Percentiles rank a stretch among this genome's conserved stretches.
Conservation (phyloP, 805 yeast genomes). For the Cyberlindnera subsufficiens region DNA sequence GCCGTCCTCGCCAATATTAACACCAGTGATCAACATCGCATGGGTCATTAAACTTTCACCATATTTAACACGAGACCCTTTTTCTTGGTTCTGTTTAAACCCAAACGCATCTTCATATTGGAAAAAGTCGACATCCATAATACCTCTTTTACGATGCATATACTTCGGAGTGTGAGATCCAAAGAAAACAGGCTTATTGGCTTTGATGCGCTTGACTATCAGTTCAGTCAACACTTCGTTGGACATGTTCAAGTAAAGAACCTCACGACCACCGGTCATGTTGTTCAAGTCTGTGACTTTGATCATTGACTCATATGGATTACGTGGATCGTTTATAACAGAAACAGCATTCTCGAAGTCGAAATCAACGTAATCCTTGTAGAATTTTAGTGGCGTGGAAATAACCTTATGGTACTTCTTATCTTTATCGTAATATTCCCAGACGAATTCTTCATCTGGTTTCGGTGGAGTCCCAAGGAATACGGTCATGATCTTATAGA, state of each 20-base stretch:
- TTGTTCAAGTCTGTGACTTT: constrained; percentile 74
- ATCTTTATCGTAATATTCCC: constrained; percentile 76
- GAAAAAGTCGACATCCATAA: constrained; percentile 68
- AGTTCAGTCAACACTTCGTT: constrained; percentile 50
- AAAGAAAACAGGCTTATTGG: constrained; percentile 77
- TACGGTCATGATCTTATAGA: constrained; percentile 60
- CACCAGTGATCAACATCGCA: constrained; percentile 83
- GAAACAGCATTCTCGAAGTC: constrained; percentile 53
- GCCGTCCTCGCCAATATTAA: constrained; percentile 59
- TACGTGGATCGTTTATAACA: constrained; percentile 78
- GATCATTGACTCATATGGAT: constrained; percentile 55
- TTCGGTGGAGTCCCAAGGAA: constrained; percentile 77
- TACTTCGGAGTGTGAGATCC: constrained; percentile 87
- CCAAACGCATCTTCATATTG: constrained; percentile 52
- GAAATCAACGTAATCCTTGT: constrained; percentile 43
- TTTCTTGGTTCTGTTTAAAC: constrained; percentile 44
- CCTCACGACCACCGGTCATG: constrained; percentile 62
- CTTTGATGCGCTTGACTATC: constrained; percentile 63
- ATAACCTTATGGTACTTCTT: constrained; percentile 41
- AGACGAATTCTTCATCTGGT: constrained; percentile 57
- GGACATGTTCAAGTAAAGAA: constrained; percentile 64
- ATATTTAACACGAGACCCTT: constrained; percentile 65
- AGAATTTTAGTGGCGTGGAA: constrained; percentile 64
- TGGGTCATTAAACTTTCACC: constrained; percentile 81
- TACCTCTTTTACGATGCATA: constrained; percentile 53